A percentile compares a stretch with the other conserved stretches of the same genome.
Conservation (phyloP, 352 stramenopile species). For the Aphanomyces cochlioides region DNA sequence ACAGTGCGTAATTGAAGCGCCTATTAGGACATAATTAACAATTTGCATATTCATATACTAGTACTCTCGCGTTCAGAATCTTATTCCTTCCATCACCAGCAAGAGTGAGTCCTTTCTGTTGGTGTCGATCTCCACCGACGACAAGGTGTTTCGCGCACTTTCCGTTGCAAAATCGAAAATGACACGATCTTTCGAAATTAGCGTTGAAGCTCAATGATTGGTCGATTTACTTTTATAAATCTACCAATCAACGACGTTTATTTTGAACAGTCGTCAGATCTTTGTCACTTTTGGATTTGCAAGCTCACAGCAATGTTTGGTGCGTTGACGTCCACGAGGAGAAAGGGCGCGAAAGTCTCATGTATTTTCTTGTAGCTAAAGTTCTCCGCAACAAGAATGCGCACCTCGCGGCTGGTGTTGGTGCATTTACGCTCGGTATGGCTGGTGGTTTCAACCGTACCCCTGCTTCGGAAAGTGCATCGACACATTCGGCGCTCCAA, state of each 20-base stretch:
- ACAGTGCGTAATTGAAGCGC: constrained; percentile 14
- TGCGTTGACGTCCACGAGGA: not conserved
- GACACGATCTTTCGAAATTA: too few species aligned
- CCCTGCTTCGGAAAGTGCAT: constrained; percentile 47
- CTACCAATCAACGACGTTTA: not conserved
- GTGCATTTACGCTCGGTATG: constrained; percentile 56
- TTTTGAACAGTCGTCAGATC: not conserved
- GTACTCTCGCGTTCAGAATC: not conserved
- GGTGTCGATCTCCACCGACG: too few species aligned
- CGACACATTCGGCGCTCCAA: constrained; percentile 54
- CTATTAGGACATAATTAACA: not conserved
- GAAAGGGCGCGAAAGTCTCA: not conserved
- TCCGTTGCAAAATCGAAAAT: too few species aligned
- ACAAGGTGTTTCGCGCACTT: too few species aligned
- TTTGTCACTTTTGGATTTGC: constrained; percentile 11
- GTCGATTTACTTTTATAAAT: too few species aligned
- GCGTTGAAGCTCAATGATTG: too few species aligned
- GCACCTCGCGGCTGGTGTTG: constrained; percentile 48
- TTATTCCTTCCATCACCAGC: not conserved
- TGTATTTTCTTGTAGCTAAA: constrained; percentile 12
- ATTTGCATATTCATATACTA: not conserved
- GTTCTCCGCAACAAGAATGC: constrained; percentile 39
- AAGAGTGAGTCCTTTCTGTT: too few species aligned
- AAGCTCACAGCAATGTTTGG: constrained; percentile 18
- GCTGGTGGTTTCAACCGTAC: constrained; percentile 41